Base-by-base conservation (phyloP, 2,329 filamentous ascomycete genomes). In the Meredithiella fracta region DNA sequence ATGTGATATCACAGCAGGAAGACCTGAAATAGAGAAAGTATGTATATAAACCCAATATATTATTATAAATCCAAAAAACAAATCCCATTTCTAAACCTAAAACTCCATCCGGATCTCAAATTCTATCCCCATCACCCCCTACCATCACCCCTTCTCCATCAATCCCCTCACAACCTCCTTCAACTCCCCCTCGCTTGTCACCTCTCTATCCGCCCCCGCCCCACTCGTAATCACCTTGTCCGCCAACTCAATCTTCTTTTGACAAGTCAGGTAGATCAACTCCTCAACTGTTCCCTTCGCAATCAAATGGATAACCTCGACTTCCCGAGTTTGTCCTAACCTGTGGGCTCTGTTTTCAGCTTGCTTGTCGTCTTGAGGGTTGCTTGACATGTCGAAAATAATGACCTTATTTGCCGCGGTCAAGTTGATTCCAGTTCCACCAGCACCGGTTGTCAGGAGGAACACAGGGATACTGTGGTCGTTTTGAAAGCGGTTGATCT, bases 281-380 rank as follows among this genome's bases (percentile, higher is more conserved):
- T 96, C 90, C 68, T 98, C 92, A 26, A 98, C 86, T 0, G 91
- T 94, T 57, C 77, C 79, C 57, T 76, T 77, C 0, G 86, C 86
- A 55, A 98, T 84, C 1, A 98, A 75, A 29, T 89, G 76, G 42
- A 95, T 81, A 42, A 98, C 85, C 66, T 98, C 91, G 1, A 98
- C 92, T 37, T 91, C 85, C 15, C 86, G 76, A 29, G 79, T 90
- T 72, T 98, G 92, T 0, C 92, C 92, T 7, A 98, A 86, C 14
- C 92, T 84, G 69, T 98, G 92, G 0, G 92, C 92, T 17, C 92
- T 83, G 67, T 98, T 97, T 72, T 97, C 92, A 0, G 92, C 92
- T 67, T 98, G 92, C n/a, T 95, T 82, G 65, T 98, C 92, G 62
- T 97, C 91, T 66, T 98, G 92, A 0, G 92, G 92, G 63, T 98